These are phyloP conservation scores for Fusarium pilosicola DNA, from an alignment of 2,329 filamentous ascomycete species.

Conservation along the genomic window DNA sequence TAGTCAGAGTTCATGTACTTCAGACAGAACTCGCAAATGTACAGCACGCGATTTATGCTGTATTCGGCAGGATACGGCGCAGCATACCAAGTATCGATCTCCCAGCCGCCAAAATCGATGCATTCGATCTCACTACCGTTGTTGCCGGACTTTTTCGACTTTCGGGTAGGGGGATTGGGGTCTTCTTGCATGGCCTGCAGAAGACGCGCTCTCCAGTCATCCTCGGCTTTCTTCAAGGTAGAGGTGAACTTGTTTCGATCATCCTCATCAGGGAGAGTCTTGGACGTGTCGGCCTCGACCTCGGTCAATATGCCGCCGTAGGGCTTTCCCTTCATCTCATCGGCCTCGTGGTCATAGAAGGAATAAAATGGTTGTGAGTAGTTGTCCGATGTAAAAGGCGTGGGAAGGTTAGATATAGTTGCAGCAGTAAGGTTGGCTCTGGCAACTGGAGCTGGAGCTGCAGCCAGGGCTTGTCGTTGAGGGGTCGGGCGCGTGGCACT, in stretches of 20 bases:
- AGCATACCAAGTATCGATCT: conserved; percentile 99
- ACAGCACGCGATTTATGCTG: conserved; percentile 94
- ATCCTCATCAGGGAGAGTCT: conserved; percentile 81
- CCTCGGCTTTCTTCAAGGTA: conserved; percentile 89
- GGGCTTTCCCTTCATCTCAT: conserved; percentile 90
- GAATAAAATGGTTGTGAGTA: conserved; percentile 87
- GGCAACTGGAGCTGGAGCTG: conserved; percentile 25
- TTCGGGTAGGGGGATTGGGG: conserved; percentile 69
- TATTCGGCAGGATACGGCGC: conserved; percentile 99
- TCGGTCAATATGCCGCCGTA: conserved; percentile 95
- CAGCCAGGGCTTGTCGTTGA: conserved; percentile 36
- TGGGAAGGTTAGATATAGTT: conserved; percentile 53
- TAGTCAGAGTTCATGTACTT: conserved; percentile 99
- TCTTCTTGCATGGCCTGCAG: conserved; percentile 70
- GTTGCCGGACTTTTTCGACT: conserved; percentile 79
- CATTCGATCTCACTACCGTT: conserved; percentile 97
- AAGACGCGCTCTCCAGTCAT: conserved; percentile 81
- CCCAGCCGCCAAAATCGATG: conserved; percentile 96
- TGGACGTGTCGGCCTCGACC: conserved; percentile 87
- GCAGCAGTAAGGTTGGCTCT: conserved; percentile 30
- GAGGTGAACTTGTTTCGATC: conserved; percentile 90
- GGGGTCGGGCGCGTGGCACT: conserved; percentile 37
- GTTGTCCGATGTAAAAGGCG: conserved; percentile 65
- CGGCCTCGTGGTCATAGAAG: conserved; percentile 87
- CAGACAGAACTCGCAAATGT: conserved; percentile 98